Evolutionary conservation across 2,329 filamentous ascomycete genomes (phyloP), one percentile per base, ranked within the genome.

Genomic region (Grosmannia serpens): DNA sequence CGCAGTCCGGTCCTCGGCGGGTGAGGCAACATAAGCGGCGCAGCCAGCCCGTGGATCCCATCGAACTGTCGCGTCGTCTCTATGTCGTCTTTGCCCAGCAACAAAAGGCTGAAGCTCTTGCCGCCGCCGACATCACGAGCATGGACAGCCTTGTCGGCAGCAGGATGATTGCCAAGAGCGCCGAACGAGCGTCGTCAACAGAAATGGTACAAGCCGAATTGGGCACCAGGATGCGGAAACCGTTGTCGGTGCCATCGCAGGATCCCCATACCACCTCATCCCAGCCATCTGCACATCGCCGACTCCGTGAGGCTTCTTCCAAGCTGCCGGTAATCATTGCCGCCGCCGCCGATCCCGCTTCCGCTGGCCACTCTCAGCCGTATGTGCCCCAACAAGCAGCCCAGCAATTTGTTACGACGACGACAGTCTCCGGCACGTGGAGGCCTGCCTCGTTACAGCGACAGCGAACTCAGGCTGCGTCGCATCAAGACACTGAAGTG

Each of bases 41-140:
- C 47, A 38, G 20, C 46, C 15, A 51, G 10, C 55, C 55, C 46
- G 72, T 84, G 52, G 81, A 85, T 60, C 73, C 82, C 0, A 74
- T 78, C 31, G 81, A 85, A 58, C 69, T 85, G 31, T 74, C 75
- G 13, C 74, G 76, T 35, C 77, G 81, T 22, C 72, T 85, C 27
- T 72, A 73, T 54, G 62, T 74, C 13, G 76, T 84, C 22, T 69
- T 81, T 17, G 73, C 72, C 6, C 74, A 83, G 60, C 78, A 79
- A 61, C 77, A 77, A 60, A 68, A n/a, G 24, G n/a, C 24, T 27
- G 59, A 29, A 13, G 22, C 38, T 13, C 46, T n/a, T 13, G 27
- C 44, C 24, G 24, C 35, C 11, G 31, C 51, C 20, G 17, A 10
- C 11, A 15, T 5, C 17, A 35, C 13, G 11, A 26, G 5, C 10